Base-by-base conservation (phyloP, 2,329 filamentous ascomycete genomes). In the Pseudogymnoascus sp. region DNA sequence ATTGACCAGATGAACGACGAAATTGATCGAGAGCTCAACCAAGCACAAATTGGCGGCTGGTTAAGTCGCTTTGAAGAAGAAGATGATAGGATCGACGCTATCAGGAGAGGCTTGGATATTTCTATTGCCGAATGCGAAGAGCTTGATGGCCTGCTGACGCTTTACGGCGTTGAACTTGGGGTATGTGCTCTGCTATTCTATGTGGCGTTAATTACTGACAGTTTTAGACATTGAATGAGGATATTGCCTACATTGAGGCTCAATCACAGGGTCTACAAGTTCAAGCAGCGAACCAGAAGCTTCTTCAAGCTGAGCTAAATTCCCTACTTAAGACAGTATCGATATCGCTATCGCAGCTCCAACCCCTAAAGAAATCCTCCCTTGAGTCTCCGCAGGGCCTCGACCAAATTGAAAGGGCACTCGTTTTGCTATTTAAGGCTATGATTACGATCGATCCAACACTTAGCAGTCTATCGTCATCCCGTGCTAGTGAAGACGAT, bases 231-330 rank as follows among this genome's bases (percentile, higher is more conserved):
- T 81, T 99, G 31, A 92, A 93, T 64, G 93, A 97, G 60, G 95
- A 99, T 71, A 96, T 99, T 69, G 88, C 92, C 3, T 97, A 96
- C 73, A 97, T 99, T 68, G 95, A 99, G 77, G 92, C 95, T 1
- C 95, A 99, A 75, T 93, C 91, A 5, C 93, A 99, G 77, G 95
- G 95, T 79, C 79, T 99, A 57, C 95, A 99, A 72, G 93, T 99
- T 5, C 95, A 97, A 76, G 93, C 93, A 18, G 91, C 95, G 42
- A 99, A 99, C 71, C 95, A 99, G 74, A 96, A 96, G 74, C 83
- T 96, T 29, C 82, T 99, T 57, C 71, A 93, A 74, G 90, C 88
- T 67, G 95, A 99, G 75, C 82, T 99, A 1, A 87, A 96, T 73
- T 89, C 88, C 36, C 80, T 97, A n/a, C 82, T 99, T 23, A 87